These are phyloP conservation scores for Vigna unguiculata DNA, from an alignment of 306 rosid species.

Conservation along the genomic window DNA sequence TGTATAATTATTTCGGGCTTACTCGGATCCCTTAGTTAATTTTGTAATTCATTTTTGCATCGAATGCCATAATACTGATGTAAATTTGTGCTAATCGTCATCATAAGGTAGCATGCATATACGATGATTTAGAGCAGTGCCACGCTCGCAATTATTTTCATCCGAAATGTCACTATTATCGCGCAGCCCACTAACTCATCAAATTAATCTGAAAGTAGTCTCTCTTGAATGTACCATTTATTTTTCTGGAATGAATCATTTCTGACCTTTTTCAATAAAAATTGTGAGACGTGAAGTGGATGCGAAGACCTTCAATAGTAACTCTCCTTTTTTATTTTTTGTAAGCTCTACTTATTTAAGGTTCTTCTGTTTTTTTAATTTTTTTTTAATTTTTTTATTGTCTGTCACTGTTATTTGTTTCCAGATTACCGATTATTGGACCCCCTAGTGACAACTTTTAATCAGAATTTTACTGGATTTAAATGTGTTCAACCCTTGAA, in stretches of 20 bases:
- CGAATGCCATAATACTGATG: slow-evolving; percentile 36
- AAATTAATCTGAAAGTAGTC: slow-evolving; percentile 8
- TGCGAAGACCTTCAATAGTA: not conserved
- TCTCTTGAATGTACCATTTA: not conserved
- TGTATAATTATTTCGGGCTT: slow-evolving; percentile 48
- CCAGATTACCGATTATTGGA: not conserved
- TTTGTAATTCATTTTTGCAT: slow-evolving; percentile 40
- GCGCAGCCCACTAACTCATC: not conserved
- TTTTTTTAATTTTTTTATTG: too few relatives aligned
- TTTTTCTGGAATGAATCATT: not conserved
- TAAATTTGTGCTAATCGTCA: slow-evolving; percentile 50
- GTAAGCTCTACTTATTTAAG: not conserved
- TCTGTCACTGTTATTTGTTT: not conserved
- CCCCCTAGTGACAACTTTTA: not conserved
- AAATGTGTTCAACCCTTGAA: not conserved
- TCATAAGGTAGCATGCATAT: slow-evolving; percentile 39
- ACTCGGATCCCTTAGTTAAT: slow-evolving; percentile 44
- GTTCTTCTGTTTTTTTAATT: not conserved
- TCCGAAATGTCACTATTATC: not conserved
- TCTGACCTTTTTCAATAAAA: not conserved
- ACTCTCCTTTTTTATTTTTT: not conserved
- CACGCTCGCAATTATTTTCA: slow-evolving; percentile 5
- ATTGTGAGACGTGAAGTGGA: not conserved
- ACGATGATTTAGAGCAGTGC: slow-evolving; percentile 29
- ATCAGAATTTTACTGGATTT: not conserved